Base-by-base conservation (phyloP, 441 rosid genomes). In the Arabidopsis lyrata region DNA sequence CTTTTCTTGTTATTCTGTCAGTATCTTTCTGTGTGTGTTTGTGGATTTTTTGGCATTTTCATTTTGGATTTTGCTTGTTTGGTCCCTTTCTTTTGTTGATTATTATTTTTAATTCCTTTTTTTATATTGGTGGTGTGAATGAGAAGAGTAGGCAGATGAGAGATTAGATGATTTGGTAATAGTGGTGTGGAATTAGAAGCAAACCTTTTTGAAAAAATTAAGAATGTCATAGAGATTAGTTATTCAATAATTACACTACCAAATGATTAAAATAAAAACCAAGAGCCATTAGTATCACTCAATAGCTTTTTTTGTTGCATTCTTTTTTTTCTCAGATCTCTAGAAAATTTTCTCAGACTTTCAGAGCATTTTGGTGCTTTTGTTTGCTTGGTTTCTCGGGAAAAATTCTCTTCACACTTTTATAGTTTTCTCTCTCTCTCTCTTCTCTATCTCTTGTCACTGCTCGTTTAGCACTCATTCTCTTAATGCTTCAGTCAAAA, bases 251-350 rank as follows among this genome's bases (percentile, higher is more conserved):
- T 12, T 38, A 64, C 56, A 64, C 56, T 5, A 36, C 63, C 10
- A 5, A 58, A 39, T 13, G 36, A 44, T 64, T 70, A 63, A 45
- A 60, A 15, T 38, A 57, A 39, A 39, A n/a, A 29, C 63, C 13
- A 63, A 58, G 7, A 66, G 18, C 15, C 42, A 53, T 6, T 62
- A 47, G 41, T 39, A 45, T 70, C 66, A 54, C 63, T 76, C 56
- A 29, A 61, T 27, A 63, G 75, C 75, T 29, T 66, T 49, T 49
- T 58, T 55, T 55, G 39, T 7, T n/a, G n/a, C 45, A 61, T 70
- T 60, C 63, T 9, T 58, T 56, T 56, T 61, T 68, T 83, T 86
- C 83, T 72, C 93, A 89, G 93, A 93, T 93, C 98, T 91, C 98
- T 81, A 89, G 91, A 85, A 82, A 58, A 72, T 14, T 0, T 70